Percentiles rank a stretch among this genome's conserved stretches.
Evolutionary conservation across 148 eudicot genomes (phyloP).

Genomic region (Amaranthus hypochondriacus): DNA sequence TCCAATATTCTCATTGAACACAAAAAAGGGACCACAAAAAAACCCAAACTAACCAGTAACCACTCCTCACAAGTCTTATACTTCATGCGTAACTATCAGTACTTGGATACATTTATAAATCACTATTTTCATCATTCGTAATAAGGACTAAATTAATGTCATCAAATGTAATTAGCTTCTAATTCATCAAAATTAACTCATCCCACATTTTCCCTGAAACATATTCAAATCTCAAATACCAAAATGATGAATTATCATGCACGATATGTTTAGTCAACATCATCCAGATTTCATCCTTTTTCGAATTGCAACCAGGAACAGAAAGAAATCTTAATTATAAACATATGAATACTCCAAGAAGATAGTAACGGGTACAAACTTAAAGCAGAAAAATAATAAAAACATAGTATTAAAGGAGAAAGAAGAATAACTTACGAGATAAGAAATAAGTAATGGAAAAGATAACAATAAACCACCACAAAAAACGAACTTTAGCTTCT

Average conservation of each 20-base stretch:
- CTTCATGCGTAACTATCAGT: not conserved
- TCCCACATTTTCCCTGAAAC: not conserved
- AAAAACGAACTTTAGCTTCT: conserved; percentile 80
- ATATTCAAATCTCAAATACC: too few species aligned
- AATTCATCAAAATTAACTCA: not conserved
- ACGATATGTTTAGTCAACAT: too few species aligned
- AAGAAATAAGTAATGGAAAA: conserved; percentile 70
- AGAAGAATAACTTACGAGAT: conserved; percentile 56
- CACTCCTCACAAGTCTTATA: not conserved
- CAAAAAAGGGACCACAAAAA: not conserved
- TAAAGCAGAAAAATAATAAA: too few species aligned
- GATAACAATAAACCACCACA: conserved; percentile 81
- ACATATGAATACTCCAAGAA: not conserved
- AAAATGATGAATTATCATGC: too few species aligned
- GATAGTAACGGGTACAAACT: too few species aligned
- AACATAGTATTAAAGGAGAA: not conserved
- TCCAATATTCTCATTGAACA: not conserved
- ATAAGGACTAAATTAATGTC: not conserved
- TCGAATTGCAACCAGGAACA: too few species aligned
- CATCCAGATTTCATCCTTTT: too few species aligned
- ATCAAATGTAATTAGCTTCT: not conserved
- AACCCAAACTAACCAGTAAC: not conserved
- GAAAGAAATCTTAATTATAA: too few species aligned
- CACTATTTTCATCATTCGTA: not conserved
- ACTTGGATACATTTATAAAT: not conserved